Evolutionary conservation across 306 rosid genomes (phyloP), one percentile per base, ranked within the genome.

Genomic region (Lotus japonicus): DNA sequence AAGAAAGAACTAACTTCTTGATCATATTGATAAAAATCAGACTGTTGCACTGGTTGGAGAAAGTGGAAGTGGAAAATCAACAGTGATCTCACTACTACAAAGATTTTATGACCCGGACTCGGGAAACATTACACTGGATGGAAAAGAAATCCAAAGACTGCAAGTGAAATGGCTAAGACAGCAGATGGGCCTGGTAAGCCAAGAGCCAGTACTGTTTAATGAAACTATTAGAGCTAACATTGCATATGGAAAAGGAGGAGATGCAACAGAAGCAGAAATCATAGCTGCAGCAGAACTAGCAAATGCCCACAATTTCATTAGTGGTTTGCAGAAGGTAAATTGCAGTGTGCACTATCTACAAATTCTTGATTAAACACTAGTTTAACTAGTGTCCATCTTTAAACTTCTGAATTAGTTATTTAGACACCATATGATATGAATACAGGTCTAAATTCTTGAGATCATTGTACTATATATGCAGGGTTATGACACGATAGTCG

Each of bases 61-160:
- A 83, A 83, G 95, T 73, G 91, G 95, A 52, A 77, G 95, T 66
- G 95, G 95, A 53, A 88, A 88, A 60, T 88, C 91, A 17, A 88
- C 89, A 10, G 82, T 81, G 3, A 39, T 88, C 45, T 77, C 89
- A 19, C 39, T 88, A 41, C 38, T 88, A 39, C 87, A 83, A 31
- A 88, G 95, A 60, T 88, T 85, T 64, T 85, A 88, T 50, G 91
- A 88, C 23, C 91, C 87, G 11, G 82, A 85, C 64, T 85, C 87
- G 1, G 95, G 95, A 50, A 67, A 73, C 14, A 85, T 88, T 55
- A 79, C 86, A 36, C 67, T 88, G 7, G 91, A 85, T 73, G 85
- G 91, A 49, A 18, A 44, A 8, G 85, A 81, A 66, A 77, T 88
- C 63, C 78, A 73, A 56, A 77, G 43, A 60, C 50, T 88, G 4